Conservation (phyloP, 1,284 basidiomycete species). For the Puccinia horiana region DNA sequence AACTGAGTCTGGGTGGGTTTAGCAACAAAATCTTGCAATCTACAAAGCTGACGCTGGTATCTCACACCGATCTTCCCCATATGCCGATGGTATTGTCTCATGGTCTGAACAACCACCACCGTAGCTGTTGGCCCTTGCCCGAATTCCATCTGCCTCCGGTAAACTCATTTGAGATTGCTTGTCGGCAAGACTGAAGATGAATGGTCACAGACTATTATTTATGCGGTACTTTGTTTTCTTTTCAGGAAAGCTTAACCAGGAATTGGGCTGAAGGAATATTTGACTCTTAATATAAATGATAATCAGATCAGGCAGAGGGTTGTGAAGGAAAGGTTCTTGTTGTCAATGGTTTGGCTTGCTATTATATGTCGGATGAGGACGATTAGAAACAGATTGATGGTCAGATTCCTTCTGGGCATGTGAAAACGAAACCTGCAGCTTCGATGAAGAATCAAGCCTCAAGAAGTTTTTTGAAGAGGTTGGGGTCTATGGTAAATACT, state of each 20-base stretch:
- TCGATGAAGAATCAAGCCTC: not conserved
- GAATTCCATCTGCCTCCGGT: not conserved
- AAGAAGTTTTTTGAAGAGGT: not conserved
- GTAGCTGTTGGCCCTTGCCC: slow-evolving; percentile 3
- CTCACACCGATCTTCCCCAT: slow-evolving; percentile 18
- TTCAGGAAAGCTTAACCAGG: not conserved
- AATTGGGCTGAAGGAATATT: not conserved
- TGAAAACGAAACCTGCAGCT: not conserved
- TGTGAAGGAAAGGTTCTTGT: not conserved
- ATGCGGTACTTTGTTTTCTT: not conserved
- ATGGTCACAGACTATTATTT: slow-evolving; percentile 16
- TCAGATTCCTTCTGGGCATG: not conserved
- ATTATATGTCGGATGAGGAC: not conserved
- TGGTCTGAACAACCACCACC: slow-evolving; percentile 9
- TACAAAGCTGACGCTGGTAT: slow-evolving; percentile 23
- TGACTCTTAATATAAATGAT: not conserved
- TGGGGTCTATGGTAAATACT: slow-evolving; percentile 1
- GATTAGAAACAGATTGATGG: not conserved
- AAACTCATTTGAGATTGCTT: slow-evolving; percentile 28
- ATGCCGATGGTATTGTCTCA: slow-evolving; percentile 13
- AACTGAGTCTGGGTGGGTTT: not conserved
- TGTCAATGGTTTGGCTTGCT: not conserved
- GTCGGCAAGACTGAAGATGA: not conserved
- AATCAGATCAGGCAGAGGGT: not conserved
- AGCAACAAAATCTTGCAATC: slow-evolving; percentile 17